phyloP scores from a whole-genome alignment of 768 basidiomycete genomes.

The Psilocybe subaeruginosa region DNA sequence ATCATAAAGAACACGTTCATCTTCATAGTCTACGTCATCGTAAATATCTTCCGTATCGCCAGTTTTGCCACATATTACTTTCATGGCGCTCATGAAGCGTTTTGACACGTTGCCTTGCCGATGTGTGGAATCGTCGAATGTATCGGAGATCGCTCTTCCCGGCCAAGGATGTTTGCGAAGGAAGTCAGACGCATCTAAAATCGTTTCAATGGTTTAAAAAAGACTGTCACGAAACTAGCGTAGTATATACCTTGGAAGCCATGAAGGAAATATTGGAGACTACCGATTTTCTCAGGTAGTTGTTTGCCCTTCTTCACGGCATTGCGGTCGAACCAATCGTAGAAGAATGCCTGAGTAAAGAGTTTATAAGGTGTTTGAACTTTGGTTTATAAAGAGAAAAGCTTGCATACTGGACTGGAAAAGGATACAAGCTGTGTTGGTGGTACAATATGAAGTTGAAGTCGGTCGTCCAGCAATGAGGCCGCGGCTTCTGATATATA shows the following conservation, averaged over 20 bases:
- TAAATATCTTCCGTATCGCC: slow-evolving; percentile 71
- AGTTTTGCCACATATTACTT: slow-evolving; percentile 84
- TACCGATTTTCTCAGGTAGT: slow-evolving; percentile 87
- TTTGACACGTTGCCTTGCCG: slow-evolving; percentile 71
- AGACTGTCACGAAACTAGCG: neutral
- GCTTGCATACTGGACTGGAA: slow-evolving; percentile 65
- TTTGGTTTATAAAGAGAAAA: neutral
- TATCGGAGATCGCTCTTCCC: slow-evolving; percentile 80
- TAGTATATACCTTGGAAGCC: slow-evolving; percentile 70
- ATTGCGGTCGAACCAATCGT: slow-evolving; percentile 87
- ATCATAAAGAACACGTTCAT: slow-evolving; percentile 71
- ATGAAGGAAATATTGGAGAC: slow-evolving; percentile 87
- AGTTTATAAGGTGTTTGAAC: neutral
- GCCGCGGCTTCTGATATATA: slow-evolving; percentile 92
- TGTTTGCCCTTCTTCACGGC: slow-evolving; percentile 83
- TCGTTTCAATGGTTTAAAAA: neutral
- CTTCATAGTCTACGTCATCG: slow-evolving; percentile 77
- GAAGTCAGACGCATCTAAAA: slow-evolving; percentile 85
- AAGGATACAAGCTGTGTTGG: slow-evolving; percentile 83
- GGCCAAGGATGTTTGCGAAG: slow-evolving; percentile 88
- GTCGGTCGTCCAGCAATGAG: slow-evolving; percentile 75
- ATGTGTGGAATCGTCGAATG: slow-evolving; percentile 84
- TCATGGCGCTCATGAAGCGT: slow-evolving; percentile 66
- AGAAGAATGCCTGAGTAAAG: slow-evolving; percentile 76
- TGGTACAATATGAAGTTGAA: slow-evolving; percentile 82